Evolutionary conservation across 208 protist genomes (phyloP), one percentile per base, ranked within the genome.

Genomic region (Leishmania arabica): DNA sequence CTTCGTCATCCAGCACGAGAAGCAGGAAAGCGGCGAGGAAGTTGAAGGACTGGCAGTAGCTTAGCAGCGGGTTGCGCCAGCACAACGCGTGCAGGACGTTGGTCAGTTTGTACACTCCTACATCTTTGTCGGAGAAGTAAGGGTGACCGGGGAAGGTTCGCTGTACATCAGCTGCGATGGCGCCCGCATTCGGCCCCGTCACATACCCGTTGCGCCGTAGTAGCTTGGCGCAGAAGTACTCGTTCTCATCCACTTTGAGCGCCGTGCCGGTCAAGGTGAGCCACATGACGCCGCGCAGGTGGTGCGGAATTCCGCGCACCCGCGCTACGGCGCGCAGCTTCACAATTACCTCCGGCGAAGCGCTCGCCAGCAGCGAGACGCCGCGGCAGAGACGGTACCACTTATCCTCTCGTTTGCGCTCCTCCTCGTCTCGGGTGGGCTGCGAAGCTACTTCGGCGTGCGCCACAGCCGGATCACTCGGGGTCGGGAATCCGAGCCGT

Each of bases 21-120:
- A 95, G 80, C 54, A 91, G 66, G 65, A 94, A 89, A 11, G 84
- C 92, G 11, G 87, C 89, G 15, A 95, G 68, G 60, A 88, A 95
- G 78, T 95, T 95, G 79, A 95, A 94, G 65, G 90, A 94, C 79
- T 95, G 92, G 76, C 92, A 95, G 83, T 95, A 95, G 75, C 89
- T 89, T 11, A 95, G 73, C n/a, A 95, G 80, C 49, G 92, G 92
- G 56, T 95, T 94, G 53, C 92, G 90, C 90, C 87, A 92, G 85
- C 89, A 95, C 69, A 95, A 80, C 24, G 90, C 92, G 84, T 95
- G 92, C 60, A 95, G 85, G 1, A 95, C 86, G 68, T 92, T 92
- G 1, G 82, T 78, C 64, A 90, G 82, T 71, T 93, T 95, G 77
- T 86, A 85, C 13, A 88, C 82, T 5, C 92, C 92, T 3, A 92